phyloP scores from a whole-genome alignment of 2,329 filamentous ascomycete species.

The Botrytis medusae region DNA sequence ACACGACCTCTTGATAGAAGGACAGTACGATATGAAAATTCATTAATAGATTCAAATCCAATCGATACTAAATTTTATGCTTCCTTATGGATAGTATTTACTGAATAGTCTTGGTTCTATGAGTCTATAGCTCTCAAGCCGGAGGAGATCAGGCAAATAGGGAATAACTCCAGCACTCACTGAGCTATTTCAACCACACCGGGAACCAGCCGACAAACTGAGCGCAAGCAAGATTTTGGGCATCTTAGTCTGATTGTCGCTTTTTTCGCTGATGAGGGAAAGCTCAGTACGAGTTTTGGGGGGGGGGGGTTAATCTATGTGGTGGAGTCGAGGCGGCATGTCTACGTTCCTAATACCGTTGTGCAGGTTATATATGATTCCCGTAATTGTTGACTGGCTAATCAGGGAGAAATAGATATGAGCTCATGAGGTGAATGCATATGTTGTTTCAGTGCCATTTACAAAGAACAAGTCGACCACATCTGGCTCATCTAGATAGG shows the following conservation, averaged over 20 bases:
- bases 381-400: neutral
- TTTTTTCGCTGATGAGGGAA: neutral
- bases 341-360: neutral
- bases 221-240: neutral
- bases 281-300: neutral
- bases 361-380: neutral
- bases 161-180: neutral
- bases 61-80: neutral
- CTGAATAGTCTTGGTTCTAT: neutral
- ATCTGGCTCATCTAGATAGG: neutral
- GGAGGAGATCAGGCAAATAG: neutral
- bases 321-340: neutral
- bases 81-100: neutral
- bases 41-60: neutral
- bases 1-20: slow-evolving; percentile 12
- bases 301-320: neutral
- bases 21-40: neutral
- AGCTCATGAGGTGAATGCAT: neutral
- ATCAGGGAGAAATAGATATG: neutral
- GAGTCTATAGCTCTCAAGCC: too few relatives aligned
- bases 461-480: neutral
- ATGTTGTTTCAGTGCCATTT: neutral
- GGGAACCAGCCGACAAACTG: neutral
- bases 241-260: neutral
- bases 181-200: neutral